A percentile compares a stretch with the other conserved stretches of the same genome.
Conservation (phyloP, 1,139 yeast genomes). For the Zygosaccharomyces pseudobailii region DNA sequence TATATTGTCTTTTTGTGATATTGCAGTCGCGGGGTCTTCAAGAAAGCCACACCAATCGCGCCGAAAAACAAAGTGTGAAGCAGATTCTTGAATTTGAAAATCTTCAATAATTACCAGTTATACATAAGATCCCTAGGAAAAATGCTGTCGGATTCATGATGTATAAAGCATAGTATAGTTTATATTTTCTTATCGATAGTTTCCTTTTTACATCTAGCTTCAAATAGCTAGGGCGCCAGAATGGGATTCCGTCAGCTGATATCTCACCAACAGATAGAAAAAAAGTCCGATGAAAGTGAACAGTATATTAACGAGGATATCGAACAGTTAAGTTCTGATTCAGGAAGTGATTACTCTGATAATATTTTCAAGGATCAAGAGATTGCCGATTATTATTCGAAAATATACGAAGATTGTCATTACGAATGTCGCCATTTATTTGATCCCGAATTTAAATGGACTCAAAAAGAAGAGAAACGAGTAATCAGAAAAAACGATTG, state of each 20-base stretch:
- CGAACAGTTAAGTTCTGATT: slow-evolving; percentile 7
- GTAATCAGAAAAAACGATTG: slow-evolving; percentile 43
- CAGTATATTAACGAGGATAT: slow-evolving; percentile 4
- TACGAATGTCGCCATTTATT: slow-evolving; percentile 44
- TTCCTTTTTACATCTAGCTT: not conserved
- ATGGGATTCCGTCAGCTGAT: not conserved
- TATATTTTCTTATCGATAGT: not conserved
- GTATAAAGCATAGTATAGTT: not conserved
- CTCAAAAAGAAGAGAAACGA: slow-evolving; percentile 40
- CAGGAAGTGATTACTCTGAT: not conserved
- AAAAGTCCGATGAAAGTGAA: not conserved
- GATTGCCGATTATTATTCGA: slow-evolving; percentile 40
- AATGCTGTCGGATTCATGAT: not conserved
- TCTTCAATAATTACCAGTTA: not conserved
- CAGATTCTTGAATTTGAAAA: not conserved
- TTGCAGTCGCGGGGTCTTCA: not conserved
- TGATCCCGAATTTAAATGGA: slow-evolving; percentile 46
- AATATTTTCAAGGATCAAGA: slow-evolving; percentile 35
- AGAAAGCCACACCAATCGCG: not conserved
- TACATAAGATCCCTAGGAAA: not conserved
- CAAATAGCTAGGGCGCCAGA: not conserved
- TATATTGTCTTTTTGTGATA: too few relatives aligned
- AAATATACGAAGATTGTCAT: slow-evolving; percentile 28
- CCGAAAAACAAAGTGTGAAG: not conserved
- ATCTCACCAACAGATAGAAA: not conserved